Evolutionary conservation across 306 rosid species (phyloP).

Genomic region (Pterocarpus macrocarpus): DNA sequence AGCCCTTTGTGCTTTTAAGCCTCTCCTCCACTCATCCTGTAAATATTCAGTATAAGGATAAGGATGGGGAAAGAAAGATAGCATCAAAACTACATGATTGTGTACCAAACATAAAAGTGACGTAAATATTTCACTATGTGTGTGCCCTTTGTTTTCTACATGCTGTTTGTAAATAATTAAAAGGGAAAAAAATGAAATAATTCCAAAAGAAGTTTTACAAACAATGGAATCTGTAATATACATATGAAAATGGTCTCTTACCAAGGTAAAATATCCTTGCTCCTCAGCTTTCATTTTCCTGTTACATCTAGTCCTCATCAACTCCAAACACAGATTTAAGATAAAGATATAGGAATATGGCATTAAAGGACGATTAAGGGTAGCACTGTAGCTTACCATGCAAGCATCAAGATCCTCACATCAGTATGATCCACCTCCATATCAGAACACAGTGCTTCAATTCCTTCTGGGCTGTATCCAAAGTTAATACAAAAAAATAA

Average conservation of each 20-base stretch:
- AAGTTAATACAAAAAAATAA: conserved; percentile 34
- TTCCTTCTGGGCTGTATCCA: conserved; percentile 94
- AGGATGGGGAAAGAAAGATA: conserved; percentile 6
- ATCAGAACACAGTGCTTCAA: conserved; percentile 93
- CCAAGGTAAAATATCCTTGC: conserved; percentile 96
- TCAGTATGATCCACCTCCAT: conserved; percentile 91
- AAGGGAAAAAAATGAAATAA: not conserved
- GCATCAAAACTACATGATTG: conserved; percentile 23
- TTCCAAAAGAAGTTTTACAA: conserved; percentile 30
- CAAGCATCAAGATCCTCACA: conserved; percentile 97
- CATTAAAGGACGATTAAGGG: conserved; percentile 19
- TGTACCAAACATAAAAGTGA: conserved; percentile 15
- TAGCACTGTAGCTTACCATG: conserved; percentile 73
- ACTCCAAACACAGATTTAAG: conserved; percentile 45
- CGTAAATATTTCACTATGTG: not conserved
- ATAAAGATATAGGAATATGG: conserved; percentile 39
- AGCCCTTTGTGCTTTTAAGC: conserved; percentile 86
- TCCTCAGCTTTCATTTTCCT: conserved; percentile 98
- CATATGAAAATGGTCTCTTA: conserved; percentile 52
- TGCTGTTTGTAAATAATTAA: not conserved
- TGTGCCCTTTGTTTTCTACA: not conserved
- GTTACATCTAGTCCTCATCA: conserved; percentile 58
- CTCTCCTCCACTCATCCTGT: conserved; percentile 98
- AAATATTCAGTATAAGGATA: conserved; percentile 43
- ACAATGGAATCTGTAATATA: conserved; percentile 32